Conservation (phyloP, 306 rosid species). For the Trichosanthes truncata region DNA sequence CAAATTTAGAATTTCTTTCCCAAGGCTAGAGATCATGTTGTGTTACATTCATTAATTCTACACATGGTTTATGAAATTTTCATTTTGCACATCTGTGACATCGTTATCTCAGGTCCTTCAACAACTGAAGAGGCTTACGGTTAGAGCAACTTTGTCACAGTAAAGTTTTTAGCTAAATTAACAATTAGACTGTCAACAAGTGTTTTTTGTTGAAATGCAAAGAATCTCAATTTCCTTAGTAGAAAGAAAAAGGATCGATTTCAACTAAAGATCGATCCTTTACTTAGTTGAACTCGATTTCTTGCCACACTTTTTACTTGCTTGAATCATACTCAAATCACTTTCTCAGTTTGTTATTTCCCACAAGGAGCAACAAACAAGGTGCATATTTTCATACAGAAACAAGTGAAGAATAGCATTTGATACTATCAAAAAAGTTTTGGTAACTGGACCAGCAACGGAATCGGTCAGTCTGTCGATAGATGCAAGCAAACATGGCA, state of each 20-base stretch:
- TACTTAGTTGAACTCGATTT: background rate
- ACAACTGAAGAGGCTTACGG: background rate
- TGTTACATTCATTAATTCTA: background rate
- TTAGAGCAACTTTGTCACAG: background rate
- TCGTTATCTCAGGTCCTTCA: background rate
- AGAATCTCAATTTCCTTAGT: background rate
- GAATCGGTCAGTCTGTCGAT: too few species aligned
- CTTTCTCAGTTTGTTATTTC: background rate
- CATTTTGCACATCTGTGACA: too few species aligned
- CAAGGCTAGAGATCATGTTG: background rate
- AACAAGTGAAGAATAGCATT: background rate
- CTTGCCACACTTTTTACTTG: background rate
- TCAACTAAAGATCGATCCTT: too few species aligned
- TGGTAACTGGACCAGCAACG: background rate
- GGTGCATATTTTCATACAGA: background rate
- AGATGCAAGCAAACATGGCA: too few species aligned
- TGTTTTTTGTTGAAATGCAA: background rate
- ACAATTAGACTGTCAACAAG: background rate
- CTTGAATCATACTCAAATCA: background rate
- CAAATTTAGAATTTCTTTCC: background rate
- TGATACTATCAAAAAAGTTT: background rate
- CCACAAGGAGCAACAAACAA: background rate
- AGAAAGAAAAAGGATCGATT: too few species aligned
- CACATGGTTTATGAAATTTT: background rate
- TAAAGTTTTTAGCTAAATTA: background rate